phyloP scores from a whole-genome alignment of 2,329 filamentous ascomycete genomes.

The Curvularia verruculosa region DNA sequence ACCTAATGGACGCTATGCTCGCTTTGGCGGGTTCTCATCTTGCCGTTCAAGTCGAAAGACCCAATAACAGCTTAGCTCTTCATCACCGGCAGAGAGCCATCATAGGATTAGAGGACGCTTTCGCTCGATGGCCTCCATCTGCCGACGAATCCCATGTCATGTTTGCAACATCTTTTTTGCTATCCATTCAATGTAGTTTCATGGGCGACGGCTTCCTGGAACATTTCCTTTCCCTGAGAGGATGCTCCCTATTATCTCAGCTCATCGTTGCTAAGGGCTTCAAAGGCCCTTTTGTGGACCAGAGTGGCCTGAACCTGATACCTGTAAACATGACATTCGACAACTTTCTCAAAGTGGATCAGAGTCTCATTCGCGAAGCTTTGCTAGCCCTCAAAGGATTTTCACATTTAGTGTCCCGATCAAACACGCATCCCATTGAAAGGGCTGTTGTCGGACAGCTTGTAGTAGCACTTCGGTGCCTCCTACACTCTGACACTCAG shows the following conservation, averaged over 20 bases:
- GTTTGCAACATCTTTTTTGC: slow-evolving; percentile 31
- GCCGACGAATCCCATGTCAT: slow-evolving; percentile 34
- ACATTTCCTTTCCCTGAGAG: slow-evolving; percentile 27
- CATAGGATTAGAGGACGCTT: slow-evolving; percentile 27
- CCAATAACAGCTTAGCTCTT: slow-evolving; percentile 13
- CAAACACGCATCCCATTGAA: slow-evolving; percentile 16
- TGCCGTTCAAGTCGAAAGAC: slow-evolving; percentile 21
- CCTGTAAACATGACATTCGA: slow-evolving; percentile 14
- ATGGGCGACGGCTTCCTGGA: slow-evolving; percentile 29
- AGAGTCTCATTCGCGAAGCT: slow-evolving; percentile 16
- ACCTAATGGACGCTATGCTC: slow-evolving; percentile 34
- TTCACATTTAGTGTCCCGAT: slow-evolving; percentile 4
- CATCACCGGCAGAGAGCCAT: slow-evolving; percentile 32
- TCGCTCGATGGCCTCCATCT: slow-evolving; percentile 27
- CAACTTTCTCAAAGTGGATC: slow-evolving; percentile 19
- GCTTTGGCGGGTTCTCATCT: slow-evolving; percentile 36
- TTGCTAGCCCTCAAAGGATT: slow-evolving; percentile 19
- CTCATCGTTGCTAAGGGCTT: slow-evolving; percentile 21
- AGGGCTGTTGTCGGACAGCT: slow-evolving; percentile 20
- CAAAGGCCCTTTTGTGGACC: slow-evolving; percentile 20
- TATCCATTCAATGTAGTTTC: slow-evolving; percentile 28
- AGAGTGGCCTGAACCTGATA: slow-evolving; percentile 11
- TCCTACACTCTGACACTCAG: slow-evolving; percentile 12
- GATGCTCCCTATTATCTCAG: slow-evolving; percentile 27
- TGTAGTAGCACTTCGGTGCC: slow-evolving; percentile 16